Base-by-base conservation (phyloP, 163 green algal species). In the Scenedesmus sp. region DNA sequence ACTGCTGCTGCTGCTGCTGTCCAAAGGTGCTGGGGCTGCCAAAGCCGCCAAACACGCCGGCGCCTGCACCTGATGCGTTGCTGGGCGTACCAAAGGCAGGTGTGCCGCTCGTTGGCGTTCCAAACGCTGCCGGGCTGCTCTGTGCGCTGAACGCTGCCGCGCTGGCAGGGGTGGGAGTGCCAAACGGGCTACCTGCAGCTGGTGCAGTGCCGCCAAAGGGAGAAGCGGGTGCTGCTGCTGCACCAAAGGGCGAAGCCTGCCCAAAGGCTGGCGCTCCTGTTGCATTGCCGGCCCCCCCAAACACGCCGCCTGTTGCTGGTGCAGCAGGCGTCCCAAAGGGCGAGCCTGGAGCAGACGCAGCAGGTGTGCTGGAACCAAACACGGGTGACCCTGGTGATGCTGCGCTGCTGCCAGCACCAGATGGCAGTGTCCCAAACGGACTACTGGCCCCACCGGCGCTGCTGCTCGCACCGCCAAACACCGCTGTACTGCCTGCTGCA, bases 1-100 rank as follows among this genome's bases (percentile, higher is more conserved):
- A 51, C 40, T 84, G 78, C 43, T 84, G 78, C 78, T 84, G 78
- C 78, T 84, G 51, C 82, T 87, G 82, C n/a, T 87, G 82, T 18
- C 82, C 82, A 51, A 87, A 87, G 2, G 82, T 33, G 22, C 35
- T 35, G 3, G 82, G 33, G 33, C 82, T 76, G 53, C 82, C 82
- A 79, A 87, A 87, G 49, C 82, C 20, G 15, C 53, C 87, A 85
- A 85, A 85, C 49, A 33, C 20, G 43, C 51, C 44, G 35, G 65
- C 46, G 22, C 44, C 70, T 35, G 51, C 20, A 42, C 24, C 70
- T 4, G 40, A 40, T 43, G 70, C 78, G 37, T 46, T 40, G 35
- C 42, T 78, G 46, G 81, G 56, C 18, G 83, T 42, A 49, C 70
- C 79, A 22, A 81, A 81, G 30, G 46, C 70, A 44, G 87, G 70